Percentiles rank a stretch among this genome's conserved stretches.
phyloP scores from a whole-genome alignment of 345 rosid genomes.

The Pistacia vera region DNA sequence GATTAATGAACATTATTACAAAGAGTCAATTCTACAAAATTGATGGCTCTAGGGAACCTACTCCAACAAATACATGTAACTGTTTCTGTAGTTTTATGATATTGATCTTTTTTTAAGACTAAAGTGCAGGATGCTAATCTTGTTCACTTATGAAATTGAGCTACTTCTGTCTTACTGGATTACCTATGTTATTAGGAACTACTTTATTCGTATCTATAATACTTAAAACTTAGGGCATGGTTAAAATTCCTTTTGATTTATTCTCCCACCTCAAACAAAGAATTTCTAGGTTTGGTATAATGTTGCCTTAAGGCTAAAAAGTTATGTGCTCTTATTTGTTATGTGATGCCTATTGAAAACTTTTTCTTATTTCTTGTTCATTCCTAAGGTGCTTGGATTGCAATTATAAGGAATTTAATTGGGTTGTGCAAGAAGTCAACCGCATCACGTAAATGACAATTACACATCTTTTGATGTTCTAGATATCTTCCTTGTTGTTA shows the following conservation, averaged over 20 bases:
- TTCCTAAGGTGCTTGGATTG: background rate
- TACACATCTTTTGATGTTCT: too few species aligned
- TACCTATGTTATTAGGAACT: background rate
- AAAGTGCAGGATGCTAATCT: background rate
- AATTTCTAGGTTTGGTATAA: background rate
- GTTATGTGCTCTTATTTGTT: background rate
- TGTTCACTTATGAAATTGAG: background rate
- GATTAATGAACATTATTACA: too few species aligned
- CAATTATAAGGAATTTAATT: background rate
- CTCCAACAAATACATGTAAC: too few species aligned
- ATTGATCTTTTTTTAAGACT: too few species aligned
- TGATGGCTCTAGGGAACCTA: too few species aligned
- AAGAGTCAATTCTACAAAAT: too few species aligned
- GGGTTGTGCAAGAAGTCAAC: background rate
- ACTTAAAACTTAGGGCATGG: background rate
- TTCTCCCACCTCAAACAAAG: background rate
- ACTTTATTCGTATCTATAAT: background rate
- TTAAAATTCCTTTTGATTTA: background rate
- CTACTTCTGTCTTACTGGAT: background rate
- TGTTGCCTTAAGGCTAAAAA: background rate
- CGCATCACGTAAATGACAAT: background rate
- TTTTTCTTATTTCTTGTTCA: background rate
- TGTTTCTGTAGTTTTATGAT: too few species aligned
- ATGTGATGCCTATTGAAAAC: background rate
- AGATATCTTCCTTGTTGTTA: too few species aligned